Evolutionary conservation across 179 eudicot genomes (phyloP), one percentile per base, ranked within the genome.

Genomic region (Heliamphora pulchella): DNA sequence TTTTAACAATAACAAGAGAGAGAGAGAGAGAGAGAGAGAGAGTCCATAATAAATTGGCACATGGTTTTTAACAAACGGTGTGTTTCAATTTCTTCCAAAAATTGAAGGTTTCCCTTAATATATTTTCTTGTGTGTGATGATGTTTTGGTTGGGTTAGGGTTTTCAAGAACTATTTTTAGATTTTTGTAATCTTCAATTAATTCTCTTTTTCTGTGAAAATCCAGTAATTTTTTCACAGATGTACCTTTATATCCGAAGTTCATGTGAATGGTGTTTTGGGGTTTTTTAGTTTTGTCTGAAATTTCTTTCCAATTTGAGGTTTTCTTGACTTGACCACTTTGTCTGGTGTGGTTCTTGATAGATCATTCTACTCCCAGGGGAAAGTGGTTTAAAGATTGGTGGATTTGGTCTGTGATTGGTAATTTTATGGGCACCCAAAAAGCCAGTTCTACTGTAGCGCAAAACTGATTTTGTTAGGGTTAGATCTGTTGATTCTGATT

Each of bases 401-500:
- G 47, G 46, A 61, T 10, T 77, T 63, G 58, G 59, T 63, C 58
- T 44, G 17, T 44, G 41, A 41, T 61, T 55, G n/a, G 46, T 41
- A 31, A 44, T 75, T 46, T 61, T 14, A 57, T 58, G 51, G 65
- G 64, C 51, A 39, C 64, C 77, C 77, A 22, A 18, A 53, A 74
- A 51, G 66, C 47, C 78, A 75, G 53, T 5, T 75, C 58, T 76
- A 9, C 50, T 57, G 64, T 55, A 59, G 44, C 68, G 22, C 10
- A 47, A 50, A 65, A 39, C 10, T 14, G 41, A 59, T 8, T 61
- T 62, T 22, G 54, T 51, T 71, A 46, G 77, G 71, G 62, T 47
- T 48, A 71, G 77, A 79, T 71, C 77, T 59, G 69, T 18, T 71
- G 68, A 69, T 57, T 79, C 76, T 79, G 76, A 57, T 70, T 70